phyloP scores from a whole-genome alignment of 495 filamentous ascomycete genomes.

The Podospora appendiculata region DNA sequence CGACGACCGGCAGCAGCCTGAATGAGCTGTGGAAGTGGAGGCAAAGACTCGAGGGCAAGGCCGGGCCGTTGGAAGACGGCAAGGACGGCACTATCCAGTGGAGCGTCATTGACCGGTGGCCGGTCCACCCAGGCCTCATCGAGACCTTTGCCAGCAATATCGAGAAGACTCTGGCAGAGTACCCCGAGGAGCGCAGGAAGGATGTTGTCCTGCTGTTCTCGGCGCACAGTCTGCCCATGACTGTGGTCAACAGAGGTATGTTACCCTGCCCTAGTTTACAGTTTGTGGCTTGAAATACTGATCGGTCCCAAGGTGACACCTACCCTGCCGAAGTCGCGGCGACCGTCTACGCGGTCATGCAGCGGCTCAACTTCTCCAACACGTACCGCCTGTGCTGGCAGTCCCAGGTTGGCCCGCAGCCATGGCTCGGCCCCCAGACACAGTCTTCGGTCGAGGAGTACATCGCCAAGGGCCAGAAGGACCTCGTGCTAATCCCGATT shows the following conservation, averaged over 20 bases:
- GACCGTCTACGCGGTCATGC: constrained; percentile 96
- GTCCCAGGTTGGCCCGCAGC: constrained; percentile 89
- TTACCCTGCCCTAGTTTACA: neutral
- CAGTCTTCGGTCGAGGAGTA: constrained; percentile 79
- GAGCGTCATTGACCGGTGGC: constrained; percentile 99
- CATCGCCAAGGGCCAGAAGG: constrained; percentile 82
- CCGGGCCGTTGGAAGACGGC: constrained; percentile 31
- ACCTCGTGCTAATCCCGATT: constrained; percentile 88
- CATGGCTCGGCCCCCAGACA: constrained; percentile 96
- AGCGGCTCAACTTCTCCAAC: constrained; percentile 75
- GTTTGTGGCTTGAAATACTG: neutral
- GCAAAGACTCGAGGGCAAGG: constrained; percentile 76
- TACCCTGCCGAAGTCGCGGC: constrained; percentile 96
- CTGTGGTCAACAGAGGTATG: constrained; percentile 82
- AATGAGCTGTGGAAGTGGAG: constrained; percentile 98
- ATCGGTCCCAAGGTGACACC: constrained; percentile 60
- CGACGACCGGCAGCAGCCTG: constrained; percentile 89
- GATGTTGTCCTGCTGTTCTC: constrained; percentile 86
- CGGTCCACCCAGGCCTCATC: constrained; percentile 79
- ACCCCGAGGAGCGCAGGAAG: constrained; percentile 68
- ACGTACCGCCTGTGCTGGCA: constrained; percentile 95
- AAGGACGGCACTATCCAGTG: constrained; percentile 69
- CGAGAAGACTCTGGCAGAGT: constrained; percentile 70
- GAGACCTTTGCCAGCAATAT: constrained; percentile 89
- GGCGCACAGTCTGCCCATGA: constrained; percentile 94